These are phyloP conservation scores for Aspergillus ustus DNA, from an alignment of 2,329 filamentous ascomycete genomes.

Conservation along the genomic window DNA sequence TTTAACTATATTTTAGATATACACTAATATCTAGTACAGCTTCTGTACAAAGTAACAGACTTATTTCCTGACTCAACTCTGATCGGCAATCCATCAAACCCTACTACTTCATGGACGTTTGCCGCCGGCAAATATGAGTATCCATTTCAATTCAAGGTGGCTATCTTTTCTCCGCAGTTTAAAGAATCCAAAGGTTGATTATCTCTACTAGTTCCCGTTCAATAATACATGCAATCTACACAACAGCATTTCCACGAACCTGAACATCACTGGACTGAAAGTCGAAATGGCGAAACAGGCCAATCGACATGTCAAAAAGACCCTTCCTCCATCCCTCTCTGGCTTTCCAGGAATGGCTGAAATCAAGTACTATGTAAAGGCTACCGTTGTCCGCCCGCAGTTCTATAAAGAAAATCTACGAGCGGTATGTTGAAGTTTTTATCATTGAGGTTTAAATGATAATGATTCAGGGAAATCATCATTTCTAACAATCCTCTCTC, in stretches of 20 bases:
- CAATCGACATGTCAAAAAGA: slow-evolving; percentile 75
- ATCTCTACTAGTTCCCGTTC: slow-evolving; percentile 50
- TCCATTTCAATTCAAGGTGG: slow-evolving; percentile 55
- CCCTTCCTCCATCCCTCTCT: slow-evolving; percentile 85
- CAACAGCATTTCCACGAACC: slow-evolving; percentile 51
- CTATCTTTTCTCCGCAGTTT: background rate
- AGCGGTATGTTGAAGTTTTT: slow-evolving; percentile 42
- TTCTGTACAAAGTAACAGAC: slow-evolving; percentile 53
- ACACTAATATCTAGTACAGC: too few relatives aligned
- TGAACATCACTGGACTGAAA: slow-evolving; percentile 51
- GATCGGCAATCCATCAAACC: slow-evolving; percentile 37
- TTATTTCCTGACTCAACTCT: slow-evolving; percentile 52
- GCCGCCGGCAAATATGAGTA: slow-evolving; percentile 53
- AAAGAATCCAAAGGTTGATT: background rate
- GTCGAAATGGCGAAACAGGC: slow-evolving; percentile 51
- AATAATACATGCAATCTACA: slow-evolving; percentile 54
- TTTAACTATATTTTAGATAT: too few relatives aligned
- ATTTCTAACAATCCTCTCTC: background rate
- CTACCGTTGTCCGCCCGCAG: slow-evolving; percentile 86
- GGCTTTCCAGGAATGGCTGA: slow-evolving; percentile 86
- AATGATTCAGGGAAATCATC: too few relatives aligned
- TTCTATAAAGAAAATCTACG: slow-evolving; percentile 91
- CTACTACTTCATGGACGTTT: slow-evolving; percentile 49
- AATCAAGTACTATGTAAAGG: slow-evolving; percentile 93
- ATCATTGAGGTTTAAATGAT: too few relatives aligned